Percentiles rank a stretch among this genome's conserved stretches.
These are phyloP conservation scores for Phaseolus lunatus DNA, from an alignment of 306 rosid genomes.

Conservation along the genomic window DNA sequence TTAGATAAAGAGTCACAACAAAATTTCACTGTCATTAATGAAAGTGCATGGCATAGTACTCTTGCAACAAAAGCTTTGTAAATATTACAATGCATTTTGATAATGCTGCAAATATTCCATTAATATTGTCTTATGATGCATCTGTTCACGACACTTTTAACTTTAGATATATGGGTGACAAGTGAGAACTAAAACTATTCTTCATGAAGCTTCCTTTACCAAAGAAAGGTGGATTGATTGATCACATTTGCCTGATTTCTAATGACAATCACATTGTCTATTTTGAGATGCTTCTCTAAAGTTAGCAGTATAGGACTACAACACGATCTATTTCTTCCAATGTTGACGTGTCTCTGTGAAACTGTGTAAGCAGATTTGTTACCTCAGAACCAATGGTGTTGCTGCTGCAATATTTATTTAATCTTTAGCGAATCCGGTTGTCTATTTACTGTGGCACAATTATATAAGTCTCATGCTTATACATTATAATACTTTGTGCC, in stretches of 20 bases:
- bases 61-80: not conserved
- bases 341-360: not conserved
- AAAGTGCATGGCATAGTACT: not conserved
- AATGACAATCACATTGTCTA: slow-evolving; percentile 34
- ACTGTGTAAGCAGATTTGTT: slow-evolving; percentile 17
- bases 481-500: slow-evolving; percentile 14
- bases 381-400: not conserved
- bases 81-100: slow-evolving; percentile 10
- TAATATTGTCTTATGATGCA: not conserved
- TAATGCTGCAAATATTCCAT: slow-evolving; percentile 27
- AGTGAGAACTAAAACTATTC: not conserved
- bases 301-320: not conserved
- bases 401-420: slow-evolving; percentile 1
- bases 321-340: slow-evolving; percentile 9
- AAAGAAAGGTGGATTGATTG: slow-evolving; percentile 25
- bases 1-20: not conserved
- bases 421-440: slow-evolving; percentile 3
- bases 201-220: slow-evolving; percentile 17
- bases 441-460: not conserved
- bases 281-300: slow-evolving; percentile 9
- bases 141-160: slow-evolving; percentile 4
- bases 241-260: not conserved
- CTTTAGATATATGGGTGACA: slow-evolving; percentile 29
- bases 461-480: slow-evolving; percentile 12
- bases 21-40: not conserved